phyloP scores from a whole-genome alignment of 441 rosid genomes.

The Pelargonium cotyledonis region DNA sequence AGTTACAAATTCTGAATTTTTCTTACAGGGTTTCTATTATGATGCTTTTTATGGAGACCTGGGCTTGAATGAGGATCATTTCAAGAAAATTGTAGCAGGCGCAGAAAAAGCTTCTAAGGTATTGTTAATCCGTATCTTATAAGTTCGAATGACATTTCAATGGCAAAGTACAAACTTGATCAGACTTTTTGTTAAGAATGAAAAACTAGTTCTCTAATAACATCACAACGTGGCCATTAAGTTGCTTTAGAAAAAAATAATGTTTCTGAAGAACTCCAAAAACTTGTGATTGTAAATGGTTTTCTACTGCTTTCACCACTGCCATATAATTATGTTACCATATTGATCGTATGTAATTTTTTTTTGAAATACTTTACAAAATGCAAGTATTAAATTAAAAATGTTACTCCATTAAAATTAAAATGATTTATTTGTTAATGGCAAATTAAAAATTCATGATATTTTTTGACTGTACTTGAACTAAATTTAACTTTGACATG shows the following conservation, averaged over 20 bases:
- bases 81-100: slow-evolving; percentile 59
- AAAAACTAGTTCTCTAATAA: not conserved
- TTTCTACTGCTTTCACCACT: too few species aligned
- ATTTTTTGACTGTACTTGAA: too few species aligned
- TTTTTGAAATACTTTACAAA: too few species aligned
- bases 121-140: slow-evolving; percentile 22
- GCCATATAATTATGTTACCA: too few species aligned
- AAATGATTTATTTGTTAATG: too few species aligned
- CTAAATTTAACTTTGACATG: too few species aligned
- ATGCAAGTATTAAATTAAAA: too few species aligned
- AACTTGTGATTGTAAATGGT: not conserved
- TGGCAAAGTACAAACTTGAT: not conserved
- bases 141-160: not conserved
- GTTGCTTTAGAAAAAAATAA: not conserved
- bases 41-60: slow-evolving; percentile 90
- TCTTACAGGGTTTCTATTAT: slow-evolving; percentile 85
- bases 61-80: slow-evolving; percentile 79
- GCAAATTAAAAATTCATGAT: too few species aligned
- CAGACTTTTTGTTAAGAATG: not conserved
- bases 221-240: not conserved
- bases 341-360: too few species aligned
- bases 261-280: not conserved
- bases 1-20: slow-evolving; percentile 10
- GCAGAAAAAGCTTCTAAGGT: slow-evolving; percentile 77
- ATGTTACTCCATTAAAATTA: too few species aligned